phyloP scores from a whole-genome alignment of 257 asterid species.

The Fraxinus pennsylvanica region DNA sequence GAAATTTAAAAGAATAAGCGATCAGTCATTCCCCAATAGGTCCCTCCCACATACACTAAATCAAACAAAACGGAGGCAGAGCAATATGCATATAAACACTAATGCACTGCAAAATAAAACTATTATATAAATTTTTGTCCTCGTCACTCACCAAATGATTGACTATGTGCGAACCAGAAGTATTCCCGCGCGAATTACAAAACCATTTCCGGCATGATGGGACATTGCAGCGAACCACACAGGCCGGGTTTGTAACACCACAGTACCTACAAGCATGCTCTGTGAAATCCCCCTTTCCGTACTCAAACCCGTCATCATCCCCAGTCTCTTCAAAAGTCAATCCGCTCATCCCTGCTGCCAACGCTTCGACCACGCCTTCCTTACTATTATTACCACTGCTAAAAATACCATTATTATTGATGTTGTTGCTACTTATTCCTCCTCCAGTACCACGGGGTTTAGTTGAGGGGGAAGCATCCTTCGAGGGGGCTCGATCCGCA shows the following conservation, averaged over 20 bases:
- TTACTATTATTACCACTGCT: slow-evolving; percentile 22
- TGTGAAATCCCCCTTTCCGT: slow-evolving; percentile 79
- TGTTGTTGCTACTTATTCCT: slow-evolving; percentile 31
- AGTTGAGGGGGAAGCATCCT: slow-evolving; percentile 50
- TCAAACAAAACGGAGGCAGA: not conserved
- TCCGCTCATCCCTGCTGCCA: slow-evolving; percentile 93
- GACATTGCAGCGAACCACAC: slow-evolving; percentile 92
- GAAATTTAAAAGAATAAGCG: not conserved
- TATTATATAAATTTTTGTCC: not conserved
- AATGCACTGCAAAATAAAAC: not conserved
- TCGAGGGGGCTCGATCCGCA: slow-evolving; percentile 31
- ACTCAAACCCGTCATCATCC: slow-evolving; percentile 85
- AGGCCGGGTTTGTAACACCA: slow-evolving; percentile 92
- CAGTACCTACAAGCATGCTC: slow-evolving; percentile 96
- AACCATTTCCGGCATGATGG: slow-evolving; percentile 98
- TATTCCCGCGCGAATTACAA: slow-evolving; percentile 96
- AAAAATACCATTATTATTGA: slow-evolving; percentile 20
- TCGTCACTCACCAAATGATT: slow-evolving; percentile 82
- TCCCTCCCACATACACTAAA: not conserved
- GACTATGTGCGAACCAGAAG: slow-evolving; percentile 97
- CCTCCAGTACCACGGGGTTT: slow-evolving; percentile 49
- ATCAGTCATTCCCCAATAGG: not conserved
- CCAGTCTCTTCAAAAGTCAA: slow-evolving; percentile 93
- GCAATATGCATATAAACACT: not conserved
- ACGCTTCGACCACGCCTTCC: slow-evolving; percentile 77